These are phyloP conservation scores for Lachancea mirantina DNA, from an alignment of 805 yeast species.

Conservation along the genomic window DNA sequence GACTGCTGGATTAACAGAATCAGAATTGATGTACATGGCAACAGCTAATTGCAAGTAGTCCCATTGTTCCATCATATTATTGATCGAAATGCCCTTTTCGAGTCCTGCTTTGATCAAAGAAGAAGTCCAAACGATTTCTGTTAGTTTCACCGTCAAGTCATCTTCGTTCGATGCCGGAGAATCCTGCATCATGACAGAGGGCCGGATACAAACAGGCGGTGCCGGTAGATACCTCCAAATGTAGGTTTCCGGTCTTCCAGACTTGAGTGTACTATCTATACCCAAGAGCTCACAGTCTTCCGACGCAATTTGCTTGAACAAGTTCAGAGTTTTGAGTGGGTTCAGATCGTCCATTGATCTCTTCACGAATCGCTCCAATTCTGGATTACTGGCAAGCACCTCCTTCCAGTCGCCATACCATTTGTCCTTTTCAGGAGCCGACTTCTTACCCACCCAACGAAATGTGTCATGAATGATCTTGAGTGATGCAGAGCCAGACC, in stretches of 20 bases:
- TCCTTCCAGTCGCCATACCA: constrained; percentile 86
- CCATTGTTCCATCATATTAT: constrained; percentile 98
- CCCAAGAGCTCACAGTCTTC: constrained; percentile 91
- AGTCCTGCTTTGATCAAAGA: constrained; percentile 89
- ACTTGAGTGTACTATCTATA: constrained; percentile 65
- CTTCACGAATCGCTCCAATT: constrained; percentile 76
- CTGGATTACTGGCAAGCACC: constrained; percentile 72
- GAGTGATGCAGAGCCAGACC: constrained; percentile 86
- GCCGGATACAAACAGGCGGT: constrained; percentile 98
- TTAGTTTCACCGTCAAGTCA: constrained; percentile 89
- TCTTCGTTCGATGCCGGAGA: constrained; percentile 90
- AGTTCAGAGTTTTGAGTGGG: constrained; percentile 79
- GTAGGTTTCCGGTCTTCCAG: constrained; percentile 93
- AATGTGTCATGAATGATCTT: constrained; percentile 94
- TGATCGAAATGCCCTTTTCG: constrained; percentile 88
- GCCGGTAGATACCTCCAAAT: constrained; percentile 97
- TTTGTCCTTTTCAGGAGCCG: constrained; percentile 70
- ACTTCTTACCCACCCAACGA: constrained; percentile 90
- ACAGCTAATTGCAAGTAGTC: constrained; percentile 91
- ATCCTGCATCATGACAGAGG: constrained; percentile 90
- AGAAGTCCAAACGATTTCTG: constrained; percentile 97
- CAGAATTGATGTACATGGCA: constrained; percentile 96
- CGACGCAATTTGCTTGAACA: constrained; percentile 80
- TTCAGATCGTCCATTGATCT: constrained; percentile 90
- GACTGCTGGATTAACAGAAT: constrained; percentile 76